phyloP scores from a whole-genome alignment of 371 early-diverging fungal genomes.

The Rhizopus microsporus region DNA sequence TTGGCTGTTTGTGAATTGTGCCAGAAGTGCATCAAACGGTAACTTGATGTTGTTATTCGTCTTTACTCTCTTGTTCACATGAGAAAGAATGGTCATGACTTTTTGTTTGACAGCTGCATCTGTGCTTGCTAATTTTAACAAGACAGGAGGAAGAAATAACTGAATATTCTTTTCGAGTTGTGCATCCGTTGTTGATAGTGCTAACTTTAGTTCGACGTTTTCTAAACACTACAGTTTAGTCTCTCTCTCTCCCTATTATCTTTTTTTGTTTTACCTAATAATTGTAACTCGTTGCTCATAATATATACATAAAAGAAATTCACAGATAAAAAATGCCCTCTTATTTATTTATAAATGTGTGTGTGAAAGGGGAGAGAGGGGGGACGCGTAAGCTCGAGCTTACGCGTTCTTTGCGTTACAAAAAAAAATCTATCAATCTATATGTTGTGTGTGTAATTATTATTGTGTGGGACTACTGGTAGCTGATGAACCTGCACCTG shows the following conservation, averaged over 20 bases:
- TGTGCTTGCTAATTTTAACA: constrained; percentile 71
- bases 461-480: constrained; percentile 20
- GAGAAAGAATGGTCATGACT: constrained; percentile 76
- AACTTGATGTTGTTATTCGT: constrained; percentile 59
- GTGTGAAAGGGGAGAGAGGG: not conserved
- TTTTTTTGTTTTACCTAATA: constrained; percentile 29
- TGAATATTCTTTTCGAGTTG: constrained; percentile 72
- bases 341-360: not conserved
- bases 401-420: not conserved
- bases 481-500: constrained; percentile 33
- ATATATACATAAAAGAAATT: not conserved
- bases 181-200: constrained; percentile 76
- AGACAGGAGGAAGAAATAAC: constrained; percentile 73
- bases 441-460: not conserved
- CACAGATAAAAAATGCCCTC: not conserved
- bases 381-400: constrained; percentile 5
- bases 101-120: constrained; percentile 55
- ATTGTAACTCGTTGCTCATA: constrained; percentile 41
- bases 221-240: constrained; percentile 43
- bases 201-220: constrained; percentile 83
- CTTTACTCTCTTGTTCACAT: constrained; percentile 80
- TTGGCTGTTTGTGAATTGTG: constrained; percentile 45
- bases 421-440: not conserved
- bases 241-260: not conserved
- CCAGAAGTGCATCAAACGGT: constrained; percentile 61